phyloP scores from a whole-genome alignment of 2,329 filamentous ascomycete species.

The Neonectria magnoliae region DNA sequence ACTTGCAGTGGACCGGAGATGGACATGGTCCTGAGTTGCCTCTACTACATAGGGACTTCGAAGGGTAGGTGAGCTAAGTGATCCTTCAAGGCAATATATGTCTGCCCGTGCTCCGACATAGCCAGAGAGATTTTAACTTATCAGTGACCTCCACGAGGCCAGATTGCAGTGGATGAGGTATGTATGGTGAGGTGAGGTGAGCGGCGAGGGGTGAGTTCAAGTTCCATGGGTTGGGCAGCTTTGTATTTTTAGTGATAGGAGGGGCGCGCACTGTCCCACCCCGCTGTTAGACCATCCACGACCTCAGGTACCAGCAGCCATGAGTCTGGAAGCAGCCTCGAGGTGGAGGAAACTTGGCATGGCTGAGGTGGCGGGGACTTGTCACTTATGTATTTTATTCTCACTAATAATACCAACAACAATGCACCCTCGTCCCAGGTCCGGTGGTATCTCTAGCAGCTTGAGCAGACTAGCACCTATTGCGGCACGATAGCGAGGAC shows the following conservation, averaged over 20 bases:
- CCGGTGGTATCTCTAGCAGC: neutral
- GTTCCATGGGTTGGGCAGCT: slow-evolving; percentile 8
- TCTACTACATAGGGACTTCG: neutral
- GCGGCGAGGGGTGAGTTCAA: slow-evolving; percentile 5
- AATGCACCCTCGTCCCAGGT: neutral
- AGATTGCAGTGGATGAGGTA: neutral
- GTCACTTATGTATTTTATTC: neutral
- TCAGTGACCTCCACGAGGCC: slow-evolving; percentile 4
- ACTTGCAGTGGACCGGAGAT: slow-evolving; percentile 10
- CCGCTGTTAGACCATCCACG: slow-evolving; percentile 3
- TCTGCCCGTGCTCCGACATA: neutral
- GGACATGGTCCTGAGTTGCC: slow-evolving; percentile 1
- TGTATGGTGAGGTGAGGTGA: slow-evolving; percentile 5
- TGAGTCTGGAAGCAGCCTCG: neutral
- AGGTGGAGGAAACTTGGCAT: neutral
- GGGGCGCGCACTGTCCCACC: neutral
- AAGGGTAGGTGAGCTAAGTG: neutral
- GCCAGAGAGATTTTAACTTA: neutral
- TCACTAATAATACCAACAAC: neutral
- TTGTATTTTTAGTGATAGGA: neutral
- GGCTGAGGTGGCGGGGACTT: neutral
- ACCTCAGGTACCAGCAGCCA: slow-evolving; percentile 14
- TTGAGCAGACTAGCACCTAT: neutral
- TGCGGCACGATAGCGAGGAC: neutral
- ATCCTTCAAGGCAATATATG: neutral